phyloP scores from a whole-genome alignment of 441 rosid genomes.

The Theobroma grandiflorum region DNA sequence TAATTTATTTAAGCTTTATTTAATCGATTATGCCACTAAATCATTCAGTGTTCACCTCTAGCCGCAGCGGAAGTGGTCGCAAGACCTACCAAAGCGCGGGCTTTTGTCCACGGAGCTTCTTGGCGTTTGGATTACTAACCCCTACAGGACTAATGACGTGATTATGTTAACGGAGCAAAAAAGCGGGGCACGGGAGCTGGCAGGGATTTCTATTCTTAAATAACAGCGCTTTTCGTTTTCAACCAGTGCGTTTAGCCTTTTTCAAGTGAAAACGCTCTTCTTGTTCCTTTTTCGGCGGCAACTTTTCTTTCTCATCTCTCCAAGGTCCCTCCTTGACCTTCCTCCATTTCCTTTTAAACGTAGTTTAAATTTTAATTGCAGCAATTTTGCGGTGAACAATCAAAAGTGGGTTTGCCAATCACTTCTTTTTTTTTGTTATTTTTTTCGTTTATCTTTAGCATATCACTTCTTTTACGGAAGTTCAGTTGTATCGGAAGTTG shows the following conservation, averaged over 20 bases:
- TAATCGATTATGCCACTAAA: no score
- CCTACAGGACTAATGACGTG: no score
- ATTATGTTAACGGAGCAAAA: no score
- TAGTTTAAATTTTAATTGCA: neutral
- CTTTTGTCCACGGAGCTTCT: slow-evolving; percentile 34
- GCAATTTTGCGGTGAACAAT: neutral
- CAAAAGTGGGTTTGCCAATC: neutral
- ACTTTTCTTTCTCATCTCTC: neutral
- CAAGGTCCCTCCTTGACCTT: neutral
- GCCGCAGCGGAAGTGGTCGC: slow-evolving; percentile 35
- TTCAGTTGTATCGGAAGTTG: neutral
- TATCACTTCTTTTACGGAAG: neutral
- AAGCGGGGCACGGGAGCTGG: no score
- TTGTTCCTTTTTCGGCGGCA: neutral
- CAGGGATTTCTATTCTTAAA: no score
- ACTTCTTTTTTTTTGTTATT: neutral
- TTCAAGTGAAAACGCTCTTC: no score
- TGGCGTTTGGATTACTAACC: no score
- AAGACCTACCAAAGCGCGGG: slow-evolving; percentile 39
- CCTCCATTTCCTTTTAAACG: neutral
- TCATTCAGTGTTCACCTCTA: no score
- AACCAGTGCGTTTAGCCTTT: no score
- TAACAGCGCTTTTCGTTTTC: no score
- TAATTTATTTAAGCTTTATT: no score
- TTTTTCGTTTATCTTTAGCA: neutral